phyloP scores from a whole-genome alignment of 805 yeast genomes.

The Cyberlindnera sargentensis region DNA sequence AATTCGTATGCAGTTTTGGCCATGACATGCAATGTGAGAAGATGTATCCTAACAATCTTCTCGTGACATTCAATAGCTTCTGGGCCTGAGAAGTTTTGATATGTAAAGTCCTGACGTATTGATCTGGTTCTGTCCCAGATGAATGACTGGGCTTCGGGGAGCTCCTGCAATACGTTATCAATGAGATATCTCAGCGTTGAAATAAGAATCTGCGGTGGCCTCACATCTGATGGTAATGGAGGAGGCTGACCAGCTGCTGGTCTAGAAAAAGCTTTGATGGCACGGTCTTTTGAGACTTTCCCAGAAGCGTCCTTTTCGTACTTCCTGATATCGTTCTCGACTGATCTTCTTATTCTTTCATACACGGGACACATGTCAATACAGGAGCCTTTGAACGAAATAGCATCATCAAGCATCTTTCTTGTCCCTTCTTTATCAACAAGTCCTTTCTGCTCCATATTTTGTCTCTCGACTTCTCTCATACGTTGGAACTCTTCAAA shows the following conservation, averaged over 20 bases:
- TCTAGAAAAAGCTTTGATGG: constrained; percentile 88
- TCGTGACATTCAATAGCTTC: constrained; percentile 94
- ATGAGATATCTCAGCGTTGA: constrained; percentile 67
- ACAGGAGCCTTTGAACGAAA: constrained; percentile 82
- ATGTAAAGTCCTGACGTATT: constrained; percentile 93
- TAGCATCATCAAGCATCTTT: constrained; percentile 83
- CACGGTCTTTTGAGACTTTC: constrained; percentile 49
- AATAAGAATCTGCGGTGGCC: constrained; percentile 77
- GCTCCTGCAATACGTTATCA: constrained; percentile 48
- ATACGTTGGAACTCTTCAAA: constrained; percentile 69
- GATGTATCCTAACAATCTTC: constrained; percentile 81
- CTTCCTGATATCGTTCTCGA: constrained; percentile 78
- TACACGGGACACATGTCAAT: constrained; percentile 91
- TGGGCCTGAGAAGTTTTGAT: constrained; percentile 87
- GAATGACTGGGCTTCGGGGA: constrained; percentile 85
- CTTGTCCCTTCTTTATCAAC: constrained; percentile 84
- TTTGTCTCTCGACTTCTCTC: constrained; percentile 66
- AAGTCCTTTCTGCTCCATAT: constrained; percentile 73
- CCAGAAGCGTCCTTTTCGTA: constrained; percentile 59
- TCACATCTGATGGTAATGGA: constrained; percentile 92
- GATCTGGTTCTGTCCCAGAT: constrained; percentile 97
- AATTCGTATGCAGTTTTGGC: constrained; percentile 64
- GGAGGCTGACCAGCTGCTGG: constrained; percentile 99
- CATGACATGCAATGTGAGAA: constrained; percentile 79
- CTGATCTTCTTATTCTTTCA: constrained; percentile 81